Evolutionary conservation across 2,329 filamentous ascomycete genomes (phyloP), one percentile per base, ranked within the genome.

Genomic region (Aspergillus sp.): DNA sequence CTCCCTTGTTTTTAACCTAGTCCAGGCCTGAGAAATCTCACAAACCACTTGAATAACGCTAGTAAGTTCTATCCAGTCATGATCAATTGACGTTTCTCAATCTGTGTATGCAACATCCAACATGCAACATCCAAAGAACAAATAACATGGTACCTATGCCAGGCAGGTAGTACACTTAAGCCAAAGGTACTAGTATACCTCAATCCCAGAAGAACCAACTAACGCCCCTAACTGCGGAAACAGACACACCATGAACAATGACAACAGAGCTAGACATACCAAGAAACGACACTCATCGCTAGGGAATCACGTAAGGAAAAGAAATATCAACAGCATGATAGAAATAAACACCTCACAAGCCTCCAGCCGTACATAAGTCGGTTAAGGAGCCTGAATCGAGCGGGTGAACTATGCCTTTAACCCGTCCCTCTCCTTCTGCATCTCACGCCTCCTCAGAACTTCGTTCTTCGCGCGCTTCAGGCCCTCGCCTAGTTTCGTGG

Each of bases 381-480:
- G 34, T 17, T 31, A 25, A 34, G 43, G 61, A 68, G 23, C 48
- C 8, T 23, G 19, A 5, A 52, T 68, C 62, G 51, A 57, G 19
- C 15, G 15, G 34, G 25, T 17, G 38, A n/a, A 38, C 64, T 57
- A 70, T 47, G 11, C 47, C 56, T 31, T 59, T 23, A 49, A 54
- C 15, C 62, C 64, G 60, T 69, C 72, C 34, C 60, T 67, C 22
- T 78, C 76, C 57, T 75, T 73, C 34, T 11, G 34, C 34, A 41
- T 15, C 34, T 41, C 34, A 13, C 34, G 34, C 34, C 72, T 71
- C 69, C 72, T 78, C 47, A 79, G 63, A 62, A 80, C 69, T 49
- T 79, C 79, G 34, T 67, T 73, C 66, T 80, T 81, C 38, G 77
- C 77, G 59, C 73, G 75, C 63, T 75, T 77, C 60, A 82, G 69